Conservation (phyloP, 2,329 filamentous ascomycete species). For the Aspergillus sp. region DNA sequence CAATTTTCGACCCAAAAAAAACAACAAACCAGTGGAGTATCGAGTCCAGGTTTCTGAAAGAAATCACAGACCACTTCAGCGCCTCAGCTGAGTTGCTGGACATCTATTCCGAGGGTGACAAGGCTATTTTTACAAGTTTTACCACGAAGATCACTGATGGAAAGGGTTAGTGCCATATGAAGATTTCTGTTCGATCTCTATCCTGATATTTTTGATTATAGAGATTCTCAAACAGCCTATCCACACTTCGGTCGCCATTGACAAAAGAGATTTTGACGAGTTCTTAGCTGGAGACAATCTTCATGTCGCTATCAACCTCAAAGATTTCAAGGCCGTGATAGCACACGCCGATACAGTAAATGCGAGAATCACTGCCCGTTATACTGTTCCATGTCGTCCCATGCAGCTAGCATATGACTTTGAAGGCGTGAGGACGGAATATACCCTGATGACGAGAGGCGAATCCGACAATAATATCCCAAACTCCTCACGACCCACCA, state of each 20-base stretch:
- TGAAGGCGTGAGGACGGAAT: slow-evolving; percentile 54
- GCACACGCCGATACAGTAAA: slow-evolving; percentile 57
- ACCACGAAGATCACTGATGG: slow-evolving; percentile 60
- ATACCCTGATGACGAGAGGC: slow-evolving; percentile 62
- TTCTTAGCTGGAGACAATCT: slow-evolving; percentile 56
- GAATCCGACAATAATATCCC: slow-evolving; percentile 39
- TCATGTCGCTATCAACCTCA: slow-evolving; percentile 60
- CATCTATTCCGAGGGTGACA: slow-evolving; percentile 54
- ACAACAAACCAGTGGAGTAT: slow-evolving; percentile 57
- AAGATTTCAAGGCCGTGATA: slow-evolving; percentile 63
- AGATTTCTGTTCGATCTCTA: not conserved
- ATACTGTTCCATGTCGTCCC: slow-evolving; percentile 56
- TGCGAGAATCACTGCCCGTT: slow-evolving; percentile 51
- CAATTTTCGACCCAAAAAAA: slow-evolving; percentile 55
- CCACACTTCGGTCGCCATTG: slow-evolving; percentile 59
- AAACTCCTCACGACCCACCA: slow-evolving; percentile 35
- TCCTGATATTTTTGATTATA: slow-evolving; percentile 21
- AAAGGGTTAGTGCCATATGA: slow-evolving; percentile 40
- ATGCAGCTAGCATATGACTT: slow-evolving; percentile 57
- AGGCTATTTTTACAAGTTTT: slow-evolving; percentile 61
- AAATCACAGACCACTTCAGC: slow-evolving; percentile 62
- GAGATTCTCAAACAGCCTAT: slow-evolving; percentile 62
- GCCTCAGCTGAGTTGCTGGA: slow-evolving; percentile 61
- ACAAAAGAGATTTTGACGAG: slow-evolving; percentile 58
- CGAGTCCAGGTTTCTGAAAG: slow-evolving; percentile 52